Evolutionary conservation across 2,329 filamentous ascomycete species (phyloP).

Genomic region (Aspergillus viridinutans): DNA sequence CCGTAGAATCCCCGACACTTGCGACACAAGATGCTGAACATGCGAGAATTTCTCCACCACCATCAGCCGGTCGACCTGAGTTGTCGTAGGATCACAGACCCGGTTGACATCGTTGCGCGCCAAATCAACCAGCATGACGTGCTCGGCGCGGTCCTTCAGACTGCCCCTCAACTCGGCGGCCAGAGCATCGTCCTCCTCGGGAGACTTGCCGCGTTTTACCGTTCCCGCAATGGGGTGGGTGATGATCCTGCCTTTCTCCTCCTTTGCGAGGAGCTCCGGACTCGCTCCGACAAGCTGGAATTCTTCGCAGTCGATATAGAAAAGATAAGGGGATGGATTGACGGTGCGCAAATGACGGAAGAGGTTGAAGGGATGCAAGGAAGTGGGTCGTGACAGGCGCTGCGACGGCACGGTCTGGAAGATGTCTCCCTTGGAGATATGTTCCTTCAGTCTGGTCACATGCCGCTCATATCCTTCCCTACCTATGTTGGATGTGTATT

Average conservation of each 20-base stretch:
- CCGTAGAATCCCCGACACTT: conserved; percentile 87
- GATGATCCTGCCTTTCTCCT: conserved; percentile 79
- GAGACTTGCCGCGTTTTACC: conserved; percentile 76
- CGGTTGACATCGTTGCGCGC: conserved; percentile 96
- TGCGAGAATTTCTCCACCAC: conserved; percentile 92
- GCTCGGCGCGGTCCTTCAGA: conserved; percentile 87
- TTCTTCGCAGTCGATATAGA: conserved; percentile 86
- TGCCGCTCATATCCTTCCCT: conserved; percentile 85
- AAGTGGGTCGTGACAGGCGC: conserved; percentile 82
- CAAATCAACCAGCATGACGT: conserved; percentile 96
- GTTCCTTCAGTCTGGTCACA: conserved; percentile 78
- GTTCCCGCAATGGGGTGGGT: conserved; percentile 97
- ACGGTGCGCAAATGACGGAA: conserved; percentile 95
- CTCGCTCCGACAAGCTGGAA: conserved; percentile 96
- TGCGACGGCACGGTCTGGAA: conserved; percentile 97
- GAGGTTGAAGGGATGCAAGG: conserved; percentile 94
- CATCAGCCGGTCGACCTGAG: conserved; percentile 90
- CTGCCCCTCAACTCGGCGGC: conserved; percentile 72
- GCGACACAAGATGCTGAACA: conserved; percentile 93
- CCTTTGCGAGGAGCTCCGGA: conserved; percentile 90
- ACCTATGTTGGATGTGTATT: conserved; percentile 91
- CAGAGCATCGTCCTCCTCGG: conserved; percentile 75
- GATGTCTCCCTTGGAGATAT: conserved; percentile 89
- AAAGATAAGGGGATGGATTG: conserved; percentile 95
- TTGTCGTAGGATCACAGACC: conserved; percentile 84